Evolutionary conservation across 257 asterid genomes (phyloP), one percentile per base, ranked within the genome.

Genomic region (Solanum piurae): DNA sequence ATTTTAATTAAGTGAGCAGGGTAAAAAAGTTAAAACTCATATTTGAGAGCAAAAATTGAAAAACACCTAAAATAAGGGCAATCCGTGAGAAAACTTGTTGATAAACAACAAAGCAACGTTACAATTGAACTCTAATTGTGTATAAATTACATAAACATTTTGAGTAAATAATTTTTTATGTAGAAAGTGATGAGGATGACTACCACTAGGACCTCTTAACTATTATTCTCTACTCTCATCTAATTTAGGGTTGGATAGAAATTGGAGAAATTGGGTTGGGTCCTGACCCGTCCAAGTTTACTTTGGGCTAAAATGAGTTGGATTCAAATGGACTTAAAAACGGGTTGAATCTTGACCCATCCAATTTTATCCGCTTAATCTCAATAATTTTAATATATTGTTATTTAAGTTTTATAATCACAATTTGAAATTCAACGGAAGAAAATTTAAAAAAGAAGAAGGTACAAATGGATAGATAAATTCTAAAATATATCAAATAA

Each of bases 221-320:
- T 1, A 38, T 38, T n/a, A 38, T 3, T 75, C n/a, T 75, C 60
- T 12, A 76, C 83, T 76, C 60, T 40, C 60, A 40, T 38, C 13
- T n/a, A n/a, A 40, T 40, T 52, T 16, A 0, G 62, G 3, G 23
- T 6, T 16, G 0, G 9, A 5, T 52, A 14, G 8, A 49, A 52
- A 52, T 52, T 2, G 0, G 1, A 52, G 9, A 52, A 52, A 52
- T 16, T 52, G 4, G 0, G 62, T 52, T 52, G 4, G 9, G 0
- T 52, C 0, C 1, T 6, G 23, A 52, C 4, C 23, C 23, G 0
- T 52, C 9, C 1, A 52, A 52, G 8, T 49, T 52, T 52, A 0
- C 9, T 52, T 52, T 52, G 4, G 1, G 0, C 23, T 2, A 16
- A 52, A 52, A 52, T 16, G 4, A 2, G n/a, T 6, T 52, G 0